Base-by-base conservation (phyloP, 108 stramenopile genomes). In the Schizochytrium sp. region DNA sequence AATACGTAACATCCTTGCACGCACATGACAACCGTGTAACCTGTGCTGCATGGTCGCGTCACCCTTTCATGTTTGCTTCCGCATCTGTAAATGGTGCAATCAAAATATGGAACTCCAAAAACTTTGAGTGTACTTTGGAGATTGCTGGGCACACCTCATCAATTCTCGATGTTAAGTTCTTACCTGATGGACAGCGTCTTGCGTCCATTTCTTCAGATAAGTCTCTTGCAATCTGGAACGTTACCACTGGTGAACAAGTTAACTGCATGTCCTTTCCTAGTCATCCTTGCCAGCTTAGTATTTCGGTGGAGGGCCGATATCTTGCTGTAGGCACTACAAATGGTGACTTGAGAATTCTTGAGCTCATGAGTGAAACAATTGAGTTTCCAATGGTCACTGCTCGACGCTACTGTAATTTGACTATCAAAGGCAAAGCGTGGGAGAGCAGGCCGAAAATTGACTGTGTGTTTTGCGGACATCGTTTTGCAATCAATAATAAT, bases 341-440 rank as follows among this genome's bases (percentile, higher is more conserved):
- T n/a, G 76, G 76, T 10, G 76, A 83, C 47, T 40, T 83, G 45
- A 47, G 76, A n/a, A 83, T 83, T 2, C 53, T 83, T 2, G 76
- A 83, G 76, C 28, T 83, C 76, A 83, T 83, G 76, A 83, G 53
- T 42, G 76, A 83, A 42, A 83, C 47, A 10, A 49, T n/a, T 2
- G 28, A 83, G 47, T 83, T 83, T 40, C 76, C 76, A 5, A 55
- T 83, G 50, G 76, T 83, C 8, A 55, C 50, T 56, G 50, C 76
- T 17, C 47, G 50, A 47, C 49, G 53, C 2, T 55, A 55, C 76
- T 55, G 47, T 38, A 55, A 55, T 53, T n/a, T 83, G 17, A 83
- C 76, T n/a, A 55, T 83, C 76, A 83, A 83, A 40, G 76, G 76
- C 76, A 83, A 83, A 53, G 53, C 38, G 8, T 83, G 76, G 76